Evolutionary conservation across 345 rosid species (phyloP).

Genomic region (Adansonia digitata): DNA sequence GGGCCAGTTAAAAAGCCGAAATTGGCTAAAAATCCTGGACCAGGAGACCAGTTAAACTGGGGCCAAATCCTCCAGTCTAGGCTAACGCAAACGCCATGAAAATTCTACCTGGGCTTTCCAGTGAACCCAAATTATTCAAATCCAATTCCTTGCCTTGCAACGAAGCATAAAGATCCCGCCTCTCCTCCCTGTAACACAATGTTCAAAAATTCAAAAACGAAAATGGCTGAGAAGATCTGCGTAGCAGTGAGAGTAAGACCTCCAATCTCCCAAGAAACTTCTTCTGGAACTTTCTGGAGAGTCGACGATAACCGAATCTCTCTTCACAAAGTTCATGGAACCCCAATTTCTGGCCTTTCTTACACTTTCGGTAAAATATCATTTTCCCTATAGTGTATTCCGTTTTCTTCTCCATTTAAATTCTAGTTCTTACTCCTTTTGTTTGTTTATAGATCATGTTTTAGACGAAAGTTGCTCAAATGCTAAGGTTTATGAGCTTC

Average conservation of each 20-base stretch:
- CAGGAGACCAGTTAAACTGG: background rate
- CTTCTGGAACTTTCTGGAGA: slow-evolving; percentile 44
- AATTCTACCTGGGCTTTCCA: background rate
- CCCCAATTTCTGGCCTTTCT: slow-evolving; percentile 61
- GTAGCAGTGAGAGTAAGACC: slow-evolving; percentile 89
- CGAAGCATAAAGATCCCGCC: slow-evolving; percentile 25
- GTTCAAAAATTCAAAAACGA: background rate
- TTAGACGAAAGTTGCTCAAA: slow-evolving; percentile 68
- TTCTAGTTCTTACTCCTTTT: background rate
- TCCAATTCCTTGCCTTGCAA: background rate
- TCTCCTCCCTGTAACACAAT: background rate
- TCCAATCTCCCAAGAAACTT: slow-evolving; percentile 30
- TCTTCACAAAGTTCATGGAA: slow-evolving; percentile 61
- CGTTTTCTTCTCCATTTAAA: background rate
- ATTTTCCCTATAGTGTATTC: background rate
- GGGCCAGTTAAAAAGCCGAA: no score
- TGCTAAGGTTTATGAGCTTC: slow-evolving; percentile 64
- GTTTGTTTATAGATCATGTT: slow-evolving; percentile 55
- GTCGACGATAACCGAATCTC: slow-evolving; percentile 72
- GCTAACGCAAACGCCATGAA: no score
- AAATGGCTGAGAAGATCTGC: slow-evolving; percentile 80
- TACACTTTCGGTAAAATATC: slow-evolving; percentile 62
- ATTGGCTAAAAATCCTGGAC: no score
- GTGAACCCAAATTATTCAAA: slow-evolving; percentile 23
- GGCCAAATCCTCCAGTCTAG: background rate